Percentiles rank a stretch among this genome's conserved stretches.
These are phyloP conservation scores for Suillus brevipes DNA, from an alignment of 768 basidiomycete genomes.

Conservation along the genomic window DNA sequence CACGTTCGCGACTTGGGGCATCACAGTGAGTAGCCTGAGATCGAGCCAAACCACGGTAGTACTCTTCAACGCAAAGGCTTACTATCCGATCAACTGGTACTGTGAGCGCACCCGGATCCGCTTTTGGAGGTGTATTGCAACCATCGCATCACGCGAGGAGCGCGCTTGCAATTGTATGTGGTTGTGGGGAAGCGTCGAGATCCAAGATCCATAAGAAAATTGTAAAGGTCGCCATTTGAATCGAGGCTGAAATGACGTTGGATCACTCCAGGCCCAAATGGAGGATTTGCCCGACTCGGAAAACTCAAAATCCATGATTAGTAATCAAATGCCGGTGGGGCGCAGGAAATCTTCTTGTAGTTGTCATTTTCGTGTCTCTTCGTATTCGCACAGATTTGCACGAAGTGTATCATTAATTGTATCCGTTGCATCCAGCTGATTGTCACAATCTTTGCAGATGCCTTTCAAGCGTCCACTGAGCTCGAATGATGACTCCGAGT, in stretches of 20 bases:
- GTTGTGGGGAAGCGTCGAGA: background rate
- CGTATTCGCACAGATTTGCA: constrained; percentile 1
- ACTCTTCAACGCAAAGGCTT: too few relatives aligned
- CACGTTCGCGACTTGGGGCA: too few relatives aligned
- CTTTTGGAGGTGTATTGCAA: background rate
- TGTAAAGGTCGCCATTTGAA: background rate
- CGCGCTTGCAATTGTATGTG: background rate
- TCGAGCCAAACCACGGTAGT: too few relatives aligned
- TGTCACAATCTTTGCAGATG: background rate
- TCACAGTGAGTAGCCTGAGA: too few relatives aligned
- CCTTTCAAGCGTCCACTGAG: constrained; percentile 1
- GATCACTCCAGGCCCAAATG: background rate
- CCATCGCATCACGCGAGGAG: background rate
- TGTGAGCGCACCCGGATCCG: background rate
- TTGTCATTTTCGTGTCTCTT: background rate
- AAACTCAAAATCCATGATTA: background rate
- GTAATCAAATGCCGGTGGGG: background rate
- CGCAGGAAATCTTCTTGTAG: background rate
- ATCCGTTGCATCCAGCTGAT: background rate
- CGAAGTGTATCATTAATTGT: background rate
- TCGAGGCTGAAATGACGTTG: background rate
- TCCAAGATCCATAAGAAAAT: background rate
- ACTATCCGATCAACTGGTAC: background rate
- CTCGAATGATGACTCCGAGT: background rate
- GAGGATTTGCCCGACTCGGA: background rate